Evolutionary conservation across 2,329 filamentous ascomycete genomes (phyloP), one percentile per base, ranked within the genome.

Genomic region (Epichloe elymi): DNA sequence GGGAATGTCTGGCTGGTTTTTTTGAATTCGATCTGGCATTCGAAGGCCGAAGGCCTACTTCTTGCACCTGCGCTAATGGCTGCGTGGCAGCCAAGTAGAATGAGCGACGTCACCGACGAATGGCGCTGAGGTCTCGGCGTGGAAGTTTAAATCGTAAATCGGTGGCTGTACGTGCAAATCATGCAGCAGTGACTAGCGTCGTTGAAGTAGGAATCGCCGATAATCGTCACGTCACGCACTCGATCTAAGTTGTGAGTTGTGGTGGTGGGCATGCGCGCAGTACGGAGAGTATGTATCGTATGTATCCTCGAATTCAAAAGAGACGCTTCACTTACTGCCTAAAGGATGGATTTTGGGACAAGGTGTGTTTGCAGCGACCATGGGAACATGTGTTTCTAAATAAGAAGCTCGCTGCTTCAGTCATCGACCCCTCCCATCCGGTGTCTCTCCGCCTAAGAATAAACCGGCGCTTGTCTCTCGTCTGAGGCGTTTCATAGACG

Each of bases 401-500:
- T 48, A 48, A 26, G 39, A 39, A 30, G 8, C 6, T 7, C 30
- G n/a, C 44, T 19, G n/a, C 33, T 17, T 8, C 26, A 15, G 15
- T 19, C 46, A 30, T 49, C 46, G 19, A 33, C 30, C 26, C 38
- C 38, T 42, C 38, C 20, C 19, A 33, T 49, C 38, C 39, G 20
- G 26, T 44, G 42, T 10, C 42, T 30, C 42, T 45, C 42, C 11
- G 15, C 38, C 36, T 20, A 14, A 42, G 15, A 23, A 33, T 36
- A 17, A 23, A 17, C 30, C 35, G 46, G 17, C 14, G 26, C 44
- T n/a, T 26, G 26, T 23, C 23, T 49, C 36, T 47, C 37, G 46
- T 37, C 51, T 50, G 47, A 50, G 51, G 51, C 47, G 51, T 50
- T 47, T 52, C 47, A 50, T 49, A 14, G 11, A 43, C 26, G 47